Conservation (phyloP, 2,329 filamentous ascomycete species). For the Arthrobotrys sinensis region DNA sequence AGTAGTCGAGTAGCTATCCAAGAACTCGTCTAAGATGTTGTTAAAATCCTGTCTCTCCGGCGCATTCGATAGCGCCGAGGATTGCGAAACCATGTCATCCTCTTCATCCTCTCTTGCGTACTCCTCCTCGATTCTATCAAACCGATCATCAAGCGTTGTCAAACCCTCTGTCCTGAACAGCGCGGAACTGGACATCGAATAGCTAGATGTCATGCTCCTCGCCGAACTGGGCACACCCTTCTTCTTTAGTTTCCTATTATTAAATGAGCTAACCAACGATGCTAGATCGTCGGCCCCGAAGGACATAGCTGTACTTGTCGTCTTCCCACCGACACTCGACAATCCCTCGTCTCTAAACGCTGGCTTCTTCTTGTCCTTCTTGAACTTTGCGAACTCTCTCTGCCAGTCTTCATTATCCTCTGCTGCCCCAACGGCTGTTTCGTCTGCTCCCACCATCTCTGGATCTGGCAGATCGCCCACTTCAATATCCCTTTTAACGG, state of each 20-base stretch:
- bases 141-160: slow-evolving; percentile 86
- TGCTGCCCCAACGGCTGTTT: slow-evolving; percentile 72
- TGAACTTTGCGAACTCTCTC: slow-evolving; percentile 93
- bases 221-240: slow-evolving; percentile 78
- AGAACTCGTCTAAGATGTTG: slow-evolving; percentile 91
- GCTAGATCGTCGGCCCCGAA: slow-evolving; percentile 75
- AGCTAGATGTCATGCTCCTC: slow-evolving; percentile 86
- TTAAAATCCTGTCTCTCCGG: slow-evolving; percentile 81
- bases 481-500: slow-evolving; percentile 67
- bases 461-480: slow-evolving; percentile 67
- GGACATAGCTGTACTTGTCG: slow-evolving; percentile 65
- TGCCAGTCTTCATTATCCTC: slow-evolving; percentile 84
- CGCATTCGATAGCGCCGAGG: slow-evolving; percentile 51
- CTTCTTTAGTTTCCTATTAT: slow-evolving; percentile 76
- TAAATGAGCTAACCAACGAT: slow-evolving; percentile 51
- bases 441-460: slow-evolving; percentile 68
- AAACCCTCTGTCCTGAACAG: slow-evolving; percentile 89
- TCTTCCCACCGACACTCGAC: slow-evolving; percentile 63
- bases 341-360: slow-evolving; percentile 41
- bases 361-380: slow-evolving; percentile 78
- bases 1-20: slow-evolving; percentile 79
- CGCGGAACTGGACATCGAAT: slow-evolving; percentile 92
- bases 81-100: slow-evolving; percentile 68
- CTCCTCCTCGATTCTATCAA: slow-evolving; percentile 88
- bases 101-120: slow-evolving; percentile 74